phyloP scores from a whole-genome alignment of 441 rosid species.

The Adansonia madagascariensis region DNA sequence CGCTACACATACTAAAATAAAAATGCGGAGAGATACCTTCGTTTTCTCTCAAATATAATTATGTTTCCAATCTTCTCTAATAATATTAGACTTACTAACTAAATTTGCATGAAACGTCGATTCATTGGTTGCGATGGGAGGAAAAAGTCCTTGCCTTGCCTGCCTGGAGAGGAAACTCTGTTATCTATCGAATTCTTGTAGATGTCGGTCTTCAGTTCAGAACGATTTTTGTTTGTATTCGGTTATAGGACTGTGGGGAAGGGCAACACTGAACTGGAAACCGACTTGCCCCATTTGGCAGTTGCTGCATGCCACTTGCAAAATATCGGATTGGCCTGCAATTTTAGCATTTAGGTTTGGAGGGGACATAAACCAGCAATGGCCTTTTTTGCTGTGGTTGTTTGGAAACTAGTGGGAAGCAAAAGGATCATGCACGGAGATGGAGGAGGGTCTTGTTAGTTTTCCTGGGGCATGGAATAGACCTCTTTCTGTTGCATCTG shows the following conservation, averaged over 20 bases:
- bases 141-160: not conserved
- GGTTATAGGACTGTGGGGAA: not conserved
- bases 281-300: not conserved
- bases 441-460: not conserved
- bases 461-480: not conserved
- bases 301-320: conserved; percentile 2
- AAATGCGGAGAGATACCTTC: conserved; percentile 34
- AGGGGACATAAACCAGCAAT: not conserved
- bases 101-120: not conserved
- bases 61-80: not conserved
- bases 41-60: not conserved
- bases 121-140: not conserved
- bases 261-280: not conserved
- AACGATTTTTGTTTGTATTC: not conserved
- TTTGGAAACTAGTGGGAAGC: not conserved
- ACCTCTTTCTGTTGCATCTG: conserved; percentile 2
- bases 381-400: not conserved
- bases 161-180: too few relatives aligned
- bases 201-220: not conserved
- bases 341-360: not conserved
- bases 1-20: conserved; percentile 33
- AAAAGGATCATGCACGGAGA: not conserved
- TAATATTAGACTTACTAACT: not conserved
- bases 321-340: not conserved
- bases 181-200: too few relatives aligned